Evolutionary conservation across 1,139 yeast species (phyloP), one percentile per base, ranked within the genome.

Genomic region (Pichia sp.): DNA sequence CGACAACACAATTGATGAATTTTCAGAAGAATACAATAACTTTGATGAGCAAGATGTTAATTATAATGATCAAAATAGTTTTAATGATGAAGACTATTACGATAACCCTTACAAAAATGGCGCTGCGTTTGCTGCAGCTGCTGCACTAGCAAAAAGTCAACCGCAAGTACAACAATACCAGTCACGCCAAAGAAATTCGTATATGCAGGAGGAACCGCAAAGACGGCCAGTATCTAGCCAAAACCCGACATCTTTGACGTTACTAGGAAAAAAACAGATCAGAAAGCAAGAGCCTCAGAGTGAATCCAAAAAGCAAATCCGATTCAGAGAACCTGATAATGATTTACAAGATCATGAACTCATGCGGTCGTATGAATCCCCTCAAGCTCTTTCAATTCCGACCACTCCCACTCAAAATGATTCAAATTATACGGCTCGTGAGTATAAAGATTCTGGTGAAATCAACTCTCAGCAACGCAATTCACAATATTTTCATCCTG

Each of bases 111-210:
- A n/a, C n/a, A 39, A 29, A 31, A 45, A 48, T 41, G 45, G 43
- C 9, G 50, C 49, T 23, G 49, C 49, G 0, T 44, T 44, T 29
- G 49, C 41, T 3, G 47, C 37, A 26, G 34, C 26, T 9, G 26
- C 26, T 23, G 26, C 11, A 23, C 6, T 10, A 10, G 8, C 11
- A 34, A 34, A n/a, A n/a, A 34, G 36, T 10, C 8, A 6, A 23
- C 36, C 36, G 11, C 11, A 10, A 34, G 11, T 34, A 7, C 16
- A 34, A 7, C 16, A 34, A 7, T 10, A 7, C 7, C 7, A 7
- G 7, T 7, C 10, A 8, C 7, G 10, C 7, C 10, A 7, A 31
- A 31, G 33, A 31, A 11, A 34, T 7, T 7, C 26, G 7, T 16
- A n/a, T 6, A 23, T 23, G 36, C 36, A 34, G 7, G 26, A 7